Evolutionary conservation across 2,329 filamentous ascomycete species (phyloP).

Genomic region (Phialophora chinensis): DNA sequence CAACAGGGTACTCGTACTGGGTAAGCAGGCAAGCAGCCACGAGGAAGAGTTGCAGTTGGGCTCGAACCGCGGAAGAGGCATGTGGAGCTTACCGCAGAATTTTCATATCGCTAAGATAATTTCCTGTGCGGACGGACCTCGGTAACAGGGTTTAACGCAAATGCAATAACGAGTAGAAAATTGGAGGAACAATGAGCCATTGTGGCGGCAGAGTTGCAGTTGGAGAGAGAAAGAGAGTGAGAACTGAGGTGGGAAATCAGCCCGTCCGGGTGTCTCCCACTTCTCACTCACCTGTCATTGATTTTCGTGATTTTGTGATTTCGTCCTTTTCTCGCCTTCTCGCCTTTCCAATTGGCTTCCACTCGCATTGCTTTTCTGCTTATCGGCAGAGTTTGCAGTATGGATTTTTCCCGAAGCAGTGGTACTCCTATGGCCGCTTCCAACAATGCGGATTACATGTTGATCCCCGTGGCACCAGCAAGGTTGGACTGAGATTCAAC

Average conservation of each 20-base stretch:
- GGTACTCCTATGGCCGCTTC: background rate
- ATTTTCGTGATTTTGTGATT: background rate
- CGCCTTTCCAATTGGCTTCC: background rate
- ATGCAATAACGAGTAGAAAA: background rate
- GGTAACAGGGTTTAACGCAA: background rate
- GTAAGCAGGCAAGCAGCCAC: background rate
- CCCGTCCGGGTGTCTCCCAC: background rate
- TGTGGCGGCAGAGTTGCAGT: constrained; percentile 14
- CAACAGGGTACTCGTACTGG: background rate
- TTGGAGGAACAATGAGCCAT: background rate
- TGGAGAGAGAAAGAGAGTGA: background rate
- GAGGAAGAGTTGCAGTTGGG: background rate
- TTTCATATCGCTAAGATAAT: background rate
- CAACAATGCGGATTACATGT: background rate
- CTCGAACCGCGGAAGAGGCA: background rate
- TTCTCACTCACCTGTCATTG: background rate
- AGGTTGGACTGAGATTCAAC: background rate
- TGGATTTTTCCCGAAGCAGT: background rate
- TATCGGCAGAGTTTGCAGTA: background rate
- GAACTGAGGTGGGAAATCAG: constrained; percentile 1
- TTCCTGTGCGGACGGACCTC: background rate
- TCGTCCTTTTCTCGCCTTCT: background rate
- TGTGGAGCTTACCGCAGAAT: constrained; percentile 1
- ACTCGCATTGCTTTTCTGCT: background rate
- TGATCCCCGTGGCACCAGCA: background rate